Evolutionary conservation across 2,329 filamentous ascomycete species (phyloP).

Genomic region (Stemphylium beticola): DNA sequence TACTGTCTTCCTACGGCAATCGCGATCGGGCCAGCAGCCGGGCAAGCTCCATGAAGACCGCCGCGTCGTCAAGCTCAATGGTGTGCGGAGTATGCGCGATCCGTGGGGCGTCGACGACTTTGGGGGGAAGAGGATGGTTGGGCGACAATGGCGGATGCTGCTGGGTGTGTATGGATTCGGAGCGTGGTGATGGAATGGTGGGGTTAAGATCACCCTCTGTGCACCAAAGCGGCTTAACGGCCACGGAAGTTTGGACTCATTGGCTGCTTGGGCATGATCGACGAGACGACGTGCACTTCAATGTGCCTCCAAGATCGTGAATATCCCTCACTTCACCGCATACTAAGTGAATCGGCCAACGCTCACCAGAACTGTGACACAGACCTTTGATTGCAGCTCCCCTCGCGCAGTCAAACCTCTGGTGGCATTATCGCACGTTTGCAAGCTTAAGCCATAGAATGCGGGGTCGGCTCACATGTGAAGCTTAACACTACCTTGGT

Average conservation of each 20-base stretch:
- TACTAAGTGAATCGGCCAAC: background rate
- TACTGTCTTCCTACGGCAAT: conserved; percentile 65
- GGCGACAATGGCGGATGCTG: conserved; percentile 38
- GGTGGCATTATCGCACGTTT: conserved; percentile 3
- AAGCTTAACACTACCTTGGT: conserved; percentile 26
- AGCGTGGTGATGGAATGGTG: conserved; percentile 45
- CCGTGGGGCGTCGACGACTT: conserved; percentile 8
- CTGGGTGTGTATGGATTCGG: conserved; percentile 23
- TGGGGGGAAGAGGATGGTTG: conserved; percentile 16
- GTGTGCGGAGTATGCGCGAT: conserved; percentile 18
- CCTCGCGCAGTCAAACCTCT: background rate
- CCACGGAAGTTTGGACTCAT: conserved; percentile 21
- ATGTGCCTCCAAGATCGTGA: conserved; percentile 17
- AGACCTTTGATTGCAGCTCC: background rate
- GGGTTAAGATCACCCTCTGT: conserved; percentile 42
- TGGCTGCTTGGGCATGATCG: conserved; percentile 32
- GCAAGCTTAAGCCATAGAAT: conserved; percentile 12
- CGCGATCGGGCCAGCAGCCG: conserved; percentile 62
- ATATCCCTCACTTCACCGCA: conserved; percentile 15
- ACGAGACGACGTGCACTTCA: conserved; percentile 21
- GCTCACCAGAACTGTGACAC: background rate
- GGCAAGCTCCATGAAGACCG: conserved; percentile 62
- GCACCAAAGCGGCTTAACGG: conserved; percentile 31
- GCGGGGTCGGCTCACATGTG: conserved; percentile 38
- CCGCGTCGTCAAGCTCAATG: conserved; percentile 27